Evolutionary conservation across 129 eudicot genomes (phyloP), one percentile per base, ranked within the genome.

Genomic region (Lonicera japonica): DNA sequence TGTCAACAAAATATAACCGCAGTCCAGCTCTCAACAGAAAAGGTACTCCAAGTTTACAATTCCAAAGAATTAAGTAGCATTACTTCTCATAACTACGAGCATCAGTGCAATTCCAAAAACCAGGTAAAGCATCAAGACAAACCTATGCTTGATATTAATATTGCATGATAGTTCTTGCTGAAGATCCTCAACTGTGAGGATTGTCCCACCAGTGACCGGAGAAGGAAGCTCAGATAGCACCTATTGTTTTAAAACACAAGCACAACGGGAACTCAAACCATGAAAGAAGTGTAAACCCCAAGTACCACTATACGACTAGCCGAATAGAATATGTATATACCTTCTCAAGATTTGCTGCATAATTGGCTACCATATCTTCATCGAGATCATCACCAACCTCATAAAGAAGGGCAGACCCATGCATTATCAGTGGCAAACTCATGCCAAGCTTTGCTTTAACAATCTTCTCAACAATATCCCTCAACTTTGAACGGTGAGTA

Each of bases 351-450:
- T 92, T 92, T 40, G 91, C 87, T 66, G 73, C 82, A 79, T 92
- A 92, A 75, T 78, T 92, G 41, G 95, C 82, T 36, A 81, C 86
- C 92, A 68, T 73, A 13, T 67, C 83, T 75, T 85, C 76, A n/a
- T 88, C 99, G 58, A 92, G 87, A 74, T 92, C 99, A 79, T 92
- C 99, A 56, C 99, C 99, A 72, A 88, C 91, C 81, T 92, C 99
- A 65, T 92, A 92, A 11, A 92, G 95, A 69, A 92, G 96, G 60
- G 85, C 71, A 11, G 86, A 55, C 34, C 96, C 99, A 45, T 82
- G 91, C 84, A 87, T 80, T 50, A 92, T 82, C 65, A 88, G 46
- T 45, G 99, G 99, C 65, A 74, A 70, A 76, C 65, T 80, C 96
- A 92, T 88, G 56, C 99, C 99, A 73, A 92, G 95, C 72, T 80